A percentile compares a stretch with the other conserved stretches of the same genome.
phyloP scores from a whole-genome alignment of 2,329 filamentous ascomycete species.

The Coniochaeta ligniaria region DNA sequence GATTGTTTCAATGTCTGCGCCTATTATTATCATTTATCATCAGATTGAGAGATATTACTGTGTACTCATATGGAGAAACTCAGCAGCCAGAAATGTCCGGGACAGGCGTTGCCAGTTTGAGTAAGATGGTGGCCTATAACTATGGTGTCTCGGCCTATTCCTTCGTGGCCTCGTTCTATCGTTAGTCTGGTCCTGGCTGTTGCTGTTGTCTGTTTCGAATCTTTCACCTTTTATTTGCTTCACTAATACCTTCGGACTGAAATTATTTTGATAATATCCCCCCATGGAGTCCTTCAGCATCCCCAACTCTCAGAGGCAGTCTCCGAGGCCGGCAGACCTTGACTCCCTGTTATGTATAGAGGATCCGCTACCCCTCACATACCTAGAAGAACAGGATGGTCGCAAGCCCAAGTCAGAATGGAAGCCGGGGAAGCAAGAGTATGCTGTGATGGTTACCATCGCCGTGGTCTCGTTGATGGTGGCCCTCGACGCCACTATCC shows the following conservation, averaged over 20 bases:
- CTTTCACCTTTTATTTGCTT: neutral
- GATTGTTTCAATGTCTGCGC: neutral
- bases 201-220: too few species aligned
- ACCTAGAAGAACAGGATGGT: neutral
- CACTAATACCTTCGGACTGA: neutral
- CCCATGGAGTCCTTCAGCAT: neutral
- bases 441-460: conserved; percentile 31
- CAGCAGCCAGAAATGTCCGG: neutral
- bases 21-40: neutral
- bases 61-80: neutral
- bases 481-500: conserved; percentile 37
- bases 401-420: conserved; percentile 16
- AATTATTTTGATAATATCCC: neutral
- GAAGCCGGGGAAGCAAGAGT: conserved; percentile 29
- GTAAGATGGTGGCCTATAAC: neutral
- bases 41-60: neutral
- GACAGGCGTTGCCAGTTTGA: neutral
- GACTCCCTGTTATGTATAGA: neutral
- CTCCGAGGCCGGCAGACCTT: neutral
- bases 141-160: neutral
- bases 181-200: neutral
- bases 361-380: neutral
- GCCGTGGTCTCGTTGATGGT: conserved; percentile 39
- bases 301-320: neutral
- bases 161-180: neutral